Percentiles rank a stretch among this genome's conserved stretches.
phyloP scores from a whole-genome alignment of 495 filamentous ascomycete species.

The Platismatia glauca region DNA sequence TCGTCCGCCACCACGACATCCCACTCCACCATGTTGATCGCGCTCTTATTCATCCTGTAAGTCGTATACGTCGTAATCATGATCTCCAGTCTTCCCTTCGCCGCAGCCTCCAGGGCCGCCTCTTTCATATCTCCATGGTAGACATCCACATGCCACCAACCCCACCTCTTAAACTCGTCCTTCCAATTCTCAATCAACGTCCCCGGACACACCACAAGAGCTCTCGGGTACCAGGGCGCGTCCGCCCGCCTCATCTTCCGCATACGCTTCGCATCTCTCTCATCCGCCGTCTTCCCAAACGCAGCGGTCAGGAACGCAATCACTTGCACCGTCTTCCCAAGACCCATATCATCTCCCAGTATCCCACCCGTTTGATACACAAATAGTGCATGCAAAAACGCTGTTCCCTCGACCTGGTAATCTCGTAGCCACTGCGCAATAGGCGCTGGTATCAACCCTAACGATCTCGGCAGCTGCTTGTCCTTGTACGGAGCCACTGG shows the following conservation, averaged over 20 bases:
- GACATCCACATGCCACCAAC: slow-evolving; percentile 84
- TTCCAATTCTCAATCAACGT: slow-evolving; percentile 86
- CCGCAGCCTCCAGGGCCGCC: slow-evolving; percentile 62
- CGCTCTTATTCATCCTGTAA: slow-evolving; percentile 64
- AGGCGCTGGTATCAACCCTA: slow-evolving; percentile 78
- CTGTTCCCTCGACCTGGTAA: slow-evolving; percentile 81
- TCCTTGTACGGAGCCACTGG: slow-evolving; percentile 64
- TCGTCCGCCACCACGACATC: slow-evolving; percentile 97
- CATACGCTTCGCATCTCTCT: slow-evolving; percentile 83
- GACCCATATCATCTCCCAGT: slow-evolving; percentile 91
- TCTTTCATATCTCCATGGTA: slow-evolving; percentile 74
- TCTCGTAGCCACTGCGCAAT: slow-evolving; percentile 88
- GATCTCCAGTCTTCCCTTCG: slow-evolving; percentile 68
- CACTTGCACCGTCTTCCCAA: slow-evolving; percentile 95
- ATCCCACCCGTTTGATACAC: slow-evolving; percentile 89
- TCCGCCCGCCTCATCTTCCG: slow-evolving; percentile 64
- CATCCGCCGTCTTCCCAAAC: slow-evolving; percentile 91
- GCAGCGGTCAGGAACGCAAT: slow-evolving; percentile 88
- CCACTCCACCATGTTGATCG: slow-evolving; percentile 82
- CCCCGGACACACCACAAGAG: slow-evolving; percentile 82
- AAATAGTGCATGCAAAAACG: slow-evolving; percentile 82
- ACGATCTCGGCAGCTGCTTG: slow-evolving; percentile 62
- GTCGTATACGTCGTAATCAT: slow-evolving; percentile 91
- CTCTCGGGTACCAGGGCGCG: slow-evolving; percentile 70
- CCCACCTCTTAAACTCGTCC: slow-evolving; percentile 78